Evolutionary conservation across 768 basidiomycete genomes (phyloP).

Genomic region (Collybia mongolica): DNA sequence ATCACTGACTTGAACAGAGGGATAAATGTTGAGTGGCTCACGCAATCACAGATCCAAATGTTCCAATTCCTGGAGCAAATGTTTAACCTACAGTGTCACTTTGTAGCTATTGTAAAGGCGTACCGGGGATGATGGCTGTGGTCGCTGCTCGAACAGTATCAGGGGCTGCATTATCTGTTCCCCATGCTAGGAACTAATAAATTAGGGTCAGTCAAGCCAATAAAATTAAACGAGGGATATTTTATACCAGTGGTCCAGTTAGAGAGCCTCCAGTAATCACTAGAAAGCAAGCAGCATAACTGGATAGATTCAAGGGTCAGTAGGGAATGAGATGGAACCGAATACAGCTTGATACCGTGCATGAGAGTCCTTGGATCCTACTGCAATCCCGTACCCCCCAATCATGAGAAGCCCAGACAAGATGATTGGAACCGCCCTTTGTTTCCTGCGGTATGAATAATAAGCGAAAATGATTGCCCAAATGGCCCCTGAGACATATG

Average conservation of each 20-base stretch:
- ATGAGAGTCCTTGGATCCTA: constrained; percentile 38
- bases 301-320: constrained; percentile 11
- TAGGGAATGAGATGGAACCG: background rate
- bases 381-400: constrained; percentile 42
- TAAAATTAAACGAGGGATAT: background rate
- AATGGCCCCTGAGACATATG: constrained; percentile 38
- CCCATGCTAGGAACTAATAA: constrained; percentile 40
- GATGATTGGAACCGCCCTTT: constrained; percentile 33
- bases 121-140: constrained; percentile 42
- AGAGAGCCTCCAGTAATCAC: constrained; percentile 36
- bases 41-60: constrained; percentile 45
- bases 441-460: constrained; percentile 32
- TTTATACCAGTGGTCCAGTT: constrained; percentile 28
- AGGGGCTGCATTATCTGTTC: constrained; percentile 46
- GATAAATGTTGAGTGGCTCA: constrained; percentile 18
- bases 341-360: constrained; percentile 21
- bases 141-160: constrained; percentile 47
- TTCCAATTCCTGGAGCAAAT: constrained; percentile 31
- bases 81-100: background rate
- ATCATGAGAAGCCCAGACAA: constrained; percentile 35
- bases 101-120: background rate
- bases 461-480: constrained; percentile 37
- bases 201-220: background rate
- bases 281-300: constrained; percentile 49
- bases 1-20: background rate